These are phyloP conservation scores for Teratosphaeria zuluensis DNA, from an alignment of 2,329 filamentous ascomycete species.

Conservation along the genomic window DNA sequence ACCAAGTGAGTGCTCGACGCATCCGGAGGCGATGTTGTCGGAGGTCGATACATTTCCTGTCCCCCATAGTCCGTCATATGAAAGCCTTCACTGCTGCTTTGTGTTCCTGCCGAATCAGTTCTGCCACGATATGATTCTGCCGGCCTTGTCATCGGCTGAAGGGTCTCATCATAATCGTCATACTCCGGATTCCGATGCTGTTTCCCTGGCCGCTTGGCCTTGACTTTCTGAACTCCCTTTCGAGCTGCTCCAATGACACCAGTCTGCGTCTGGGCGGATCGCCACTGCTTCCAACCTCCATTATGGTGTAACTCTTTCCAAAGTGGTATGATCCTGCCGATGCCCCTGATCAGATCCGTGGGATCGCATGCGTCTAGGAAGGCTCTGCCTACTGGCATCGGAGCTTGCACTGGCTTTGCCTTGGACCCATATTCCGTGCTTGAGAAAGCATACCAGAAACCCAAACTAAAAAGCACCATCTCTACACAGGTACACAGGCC, in stretches of 20 bases:
- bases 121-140: background rate
- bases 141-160: background rate
- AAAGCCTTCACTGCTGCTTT: background rate
- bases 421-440: slow-evolving; percentile 12
- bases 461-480: slow-evolving; percentile 15
- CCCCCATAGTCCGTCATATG: background rate
- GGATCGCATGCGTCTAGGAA: slow-evolving; percentile 6
- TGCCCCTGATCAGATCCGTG: slow-evolving; percentile 7
- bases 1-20: background rate
- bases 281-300: slow-evolving; percentile 6
- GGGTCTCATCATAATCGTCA: background rate
- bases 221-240: background rate
- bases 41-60: background rate
- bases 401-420: slow-evolving; percentile 4
- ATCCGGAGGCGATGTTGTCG: background rate
- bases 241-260: background rate
- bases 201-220: background rate
- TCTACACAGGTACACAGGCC: slow-evolving; percentile 16
- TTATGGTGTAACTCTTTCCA: slow-evolving; percentile 1
- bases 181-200: background rate
- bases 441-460: slow-evolving; percentile 21
- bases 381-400: slow-evolving; percentile 11
- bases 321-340: slow-evolving; percentile 5
- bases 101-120: background rate
- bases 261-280: background rate